A percentile compares a stretch with the other conserved stretches of the same genome.
phyloP scores from a whole-genome alignment of 2,329 filamentous ascomycete genomes.

The Sphaceloma murrayae region DNA sequence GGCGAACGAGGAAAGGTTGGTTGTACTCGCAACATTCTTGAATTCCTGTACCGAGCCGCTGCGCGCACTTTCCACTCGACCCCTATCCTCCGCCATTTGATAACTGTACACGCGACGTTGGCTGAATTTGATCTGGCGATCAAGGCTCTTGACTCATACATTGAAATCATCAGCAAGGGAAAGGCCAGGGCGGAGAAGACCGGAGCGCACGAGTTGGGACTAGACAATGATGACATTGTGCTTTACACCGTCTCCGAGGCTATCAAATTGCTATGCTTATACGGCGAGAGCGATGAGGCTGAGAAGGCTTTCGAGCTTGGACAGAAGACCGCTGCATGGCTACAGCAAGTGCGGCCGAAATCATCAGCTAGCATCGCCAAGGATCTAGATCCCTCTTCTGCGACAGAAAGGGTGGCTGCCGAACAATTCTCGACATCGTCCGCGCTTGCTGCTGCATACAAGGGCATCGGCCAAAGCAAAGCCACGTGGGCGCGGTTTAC shows the following conservation, averaged over 20 bases:
- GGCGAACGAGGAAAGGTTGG: conserved; percentile 70
- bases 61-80: conserved; percentile 95
- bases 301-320: conserved; percentile 69
- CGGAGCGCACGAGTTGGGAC: conserved; percentile 55
- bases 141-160: conserved; percentile 83
- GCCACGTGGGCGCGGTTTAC: conserved; percentile 82
- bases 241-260: conserved; percentile 71
- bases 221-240: conserved; percentile 71
- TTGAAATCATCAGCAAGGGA: conserved; percentile 75
- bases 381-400: conserved; percentile 22
- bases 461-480: conserved; percentile 75
- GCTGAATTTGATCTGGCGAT: conserved; percentile 89
- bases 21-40: conserved; percentile 66
- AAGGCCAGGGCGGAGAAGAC: conserved; percentile 74
- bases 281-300: conserved; percentile 62
- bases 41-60: conserved; percentile 77
- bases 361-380: conserved; percentile 20
- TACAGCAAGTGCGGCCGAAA: conserved; percentile 49
- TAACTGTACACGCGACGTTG: conserved; percentile 74
- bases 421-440: conserved; percentile 44
- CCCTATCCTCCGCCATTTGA: conserved; percentile 72
- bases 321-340: conserved; percentile 62
- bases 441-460: conserved; percentile 62
- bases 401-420: conserved; percentile 27
- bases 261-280: conserved; percentile 70